phyloP scores from a whole-genome alignment of 306 rosid genomes.

The Rosa lucieae region DNA sequence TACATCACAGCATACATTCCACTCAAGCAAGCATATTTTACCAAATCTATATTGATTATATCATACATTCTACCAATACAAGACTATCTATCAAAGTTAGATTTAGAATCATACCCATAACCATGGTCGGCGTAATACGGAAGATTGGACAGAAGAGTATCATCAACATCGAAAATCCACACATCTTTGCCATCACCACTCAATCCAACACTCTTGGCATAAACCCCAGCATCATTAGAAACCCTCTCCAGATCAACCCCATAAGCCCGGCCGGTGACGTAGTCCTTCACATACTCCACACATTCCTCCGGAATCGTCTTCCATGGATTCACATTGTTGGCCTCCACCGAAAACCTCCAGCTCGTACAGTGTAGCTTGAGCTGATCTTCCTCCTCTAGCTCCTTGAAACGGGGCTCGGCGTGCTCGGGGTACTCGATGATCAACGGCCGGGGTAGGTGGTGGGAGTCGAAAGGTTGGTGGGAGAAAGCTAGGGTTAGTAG shows the following conservation, averaged over 20 bases:
- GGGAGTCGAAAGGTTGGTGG: conserved; percentile 35
- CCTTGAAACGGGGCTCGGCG: conserved; percentile 23
- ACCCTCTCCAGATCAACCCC: conserved; percentile 52
- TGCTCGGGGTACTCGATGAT: conserved; percentile 49
- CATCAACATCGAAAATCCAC: conserved; percentile 91
- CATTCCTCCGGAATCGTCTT: conserved; percentile 63
- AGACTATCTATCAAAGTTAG: not conserved
- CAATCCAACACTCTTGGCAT: conserved; percentile 50
- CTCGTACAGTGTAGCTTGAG: conserved; percentile 45
- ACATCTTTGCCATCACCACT: conserved; percentile 67
- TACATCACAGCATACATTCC: not conserved
- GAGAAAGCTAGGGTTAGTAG: conserved; percentile 43
- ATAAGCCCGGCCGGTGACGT: conserved; percentile 58
- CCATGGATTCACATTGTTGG: conserved; percentile 77
- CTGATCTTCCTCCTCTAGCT: conserved; percentile 34
- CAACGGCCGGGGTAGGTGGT: conserved; percentile 52
- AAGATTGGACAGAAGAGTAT: conserved; percentile 81
- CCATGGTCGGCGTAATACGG: conserved; percentile 79
- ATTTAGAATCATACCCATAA: conserved; percentile 55
- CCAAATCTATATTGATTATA: not conserved
- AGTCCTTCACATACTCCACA: conserved; percentile 56
- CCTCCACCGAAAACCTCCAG: conserved; percentile 86
- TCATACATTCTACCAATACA: not conserved
- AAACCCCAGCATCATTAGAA: conserved; percentile 55
- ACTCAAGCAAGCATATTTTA: not conserved